Conservation (phyloP, 2,329 filamentous ascomycete genomes). For the Grosmannia serpens region DNA sequence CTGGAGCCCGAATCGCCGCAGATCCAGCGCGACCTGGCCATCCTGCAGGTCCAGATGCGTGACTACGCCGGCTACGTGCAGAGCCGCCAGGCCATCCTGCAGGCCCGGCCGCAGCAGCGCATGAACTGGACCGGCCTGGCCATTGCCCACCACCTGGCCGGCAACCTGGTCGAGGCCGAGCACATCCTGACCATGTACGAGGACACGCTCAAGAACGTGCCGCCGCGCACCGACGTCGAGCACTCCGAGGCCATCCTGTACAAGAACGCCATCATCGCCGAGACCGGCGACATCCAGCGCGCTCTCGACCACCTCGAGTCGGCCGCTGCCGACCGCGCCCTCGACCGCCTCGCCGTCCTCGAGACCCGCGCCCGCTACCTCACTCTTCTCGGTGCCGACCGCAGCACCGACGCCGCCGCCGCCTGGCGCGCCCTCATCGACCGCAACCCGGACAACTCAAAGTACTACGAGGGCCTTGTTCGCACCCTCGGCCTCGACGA, state of each 20-base stretch:
- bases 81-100: conserved; percentile 78
- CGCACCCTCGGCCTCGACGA: conserved; percentile 49
- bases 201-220: conserved; percentile 75
- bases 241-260: conserved; percentile 91
- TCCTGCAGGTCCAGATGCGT: conserved; percentile 91
- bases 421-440: conserved; percentile 74
- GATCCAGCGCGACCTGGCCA: conserved; percentile 86
- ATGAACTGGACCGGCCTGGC: conserved; percentile 98
- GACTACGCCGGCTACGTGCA: conserved; percentile 91
- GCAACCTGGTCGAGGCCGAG: conserved; percentile 76
- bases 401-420: conserved; percentile 67
- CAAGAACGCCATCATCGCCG: conserved; percentile 89
- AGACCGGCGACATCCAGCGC: conserved; percentile 69
- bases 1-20: conserved; percentile 90
- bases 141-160: conserved; percentile 83
- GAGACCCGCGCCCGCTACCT: conserved; percentile 82
- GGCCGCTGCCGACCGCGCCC: conserved; percentile 61
- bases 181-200: conserved; percentile 87
- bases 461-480: conserved; percentile 73
- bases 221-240: conserved; percentile 70
- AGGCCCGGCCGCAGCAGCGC: conserved; percentile 66
- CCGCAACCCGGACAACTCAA: conserved; percentile 76
- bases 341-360: conserved; percentile 76
- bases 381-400: conserved; percentile 49
- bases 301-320: conserved; percentile 79